Percentiles rank a stretch among this genome's conserved stretches.
These are phyloP conservation scores for Trifolium fragiferum DNA, from an alignment of 306 rosid species.

Conservation along the genomic window DNA sequence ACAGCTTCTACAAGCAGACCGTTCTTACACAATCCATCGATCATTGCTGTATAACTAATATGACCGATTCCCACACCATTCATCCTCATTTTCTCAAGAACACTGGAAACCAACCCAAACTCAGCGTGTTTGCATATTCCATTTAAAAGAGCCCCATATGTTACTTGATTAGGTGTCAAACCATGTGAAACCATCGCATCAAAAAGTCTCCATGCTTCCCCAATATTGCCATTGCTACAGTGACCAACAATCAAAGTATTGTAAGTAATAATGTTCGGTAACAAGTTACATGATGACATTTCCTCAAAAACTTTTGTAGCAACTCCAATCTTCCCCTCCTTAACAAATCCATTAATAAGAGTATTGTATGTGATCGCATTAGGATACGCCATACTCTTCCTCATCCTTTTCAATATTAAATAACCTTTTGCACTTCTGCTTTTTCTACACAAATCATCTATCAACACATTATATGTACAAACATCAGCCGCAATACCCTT, in stretches of 20 bases:
- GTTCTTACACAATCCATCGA: conserved; percentile 74
- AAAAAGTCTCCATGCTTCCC: conserved; percentile 64
- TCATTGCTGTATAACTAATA: conserved; percentile 60
- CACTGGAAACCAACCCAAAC: conserved; percentile 53
- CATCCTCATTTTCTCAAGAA: conserved; percentile 64
- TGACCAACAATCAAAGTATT: conserved; percentile 66
- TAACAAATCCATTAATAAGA: conserved; percentile 73
- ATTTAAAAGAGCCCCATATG: conserved; percentile 64
- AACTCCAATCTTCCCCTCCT: conserved; percentile 73
- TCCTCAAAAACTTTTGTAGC: conserved; percentile 70
- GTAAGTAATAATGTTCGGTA: conserved; percentile 63
- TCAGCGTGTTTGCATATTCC: conserved; percentile 64
- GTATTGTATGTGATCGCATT: conserved; percentile 70
- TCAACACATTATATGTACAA: conserved; percentile 76
- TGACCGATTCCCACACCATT: conserved; percentile 47
- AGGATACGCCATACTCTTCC: conserved; percentile 67
- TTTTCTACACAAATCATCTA: conserved; percentile 69
- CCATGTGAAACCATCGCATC: conserved; percentile 64
- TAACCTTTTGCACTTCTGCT: conserved; percentile 72
- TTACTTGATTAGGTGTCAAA: conserved; percentile 65
- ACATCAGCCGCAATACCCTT: conserved; percentile 73
- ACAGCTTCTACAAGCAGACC: conserved; percentile 70
- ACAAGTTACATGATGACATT: conserved; percentile 56
- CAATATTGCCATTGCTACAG: conserved; percentile 53
- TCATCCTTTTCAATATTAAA: conserved; percentile 72